phyloP scores from a whole-genome alignment of 306 rosid species.

The Ochetophila trinervis region DNA sequence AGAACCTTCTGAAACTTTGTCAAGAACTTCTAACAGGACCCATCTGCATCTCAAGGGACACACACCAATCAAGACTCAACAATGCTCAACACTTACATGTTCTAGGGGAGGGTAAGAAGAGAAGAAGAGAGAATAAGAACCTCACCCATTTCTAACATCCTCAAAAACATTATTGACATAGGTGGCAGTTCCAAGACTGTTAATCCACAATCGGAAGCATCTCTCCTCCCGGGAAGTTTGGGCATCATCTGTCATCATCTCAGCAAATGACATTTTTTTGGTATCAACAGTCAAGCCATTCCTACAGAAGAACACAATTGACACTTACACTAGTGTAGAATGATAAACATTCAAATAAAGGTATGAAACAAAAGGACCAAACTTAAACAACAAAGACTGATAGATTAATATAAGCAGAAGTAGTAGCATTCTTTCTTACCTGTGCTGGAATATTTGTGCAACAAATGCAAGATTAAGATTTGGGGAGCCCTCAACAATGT shows the following conservation, averaged over 20 bases:
- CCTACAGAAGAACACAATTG: conserved; percentile 42
- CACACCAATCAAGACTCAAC: conserved; percentile 27
- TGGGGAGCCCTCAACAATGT: conserved; percentile 93
- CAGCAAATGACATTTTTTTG: conserved; percentile 74
- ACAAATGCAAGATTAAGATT: conserved; percentile 99
- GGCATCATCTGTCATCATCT: conserved; percentile 97
- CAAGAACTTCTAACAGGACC: conserved; percentile 98
- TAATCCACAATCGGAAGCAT: conserved; percentile 96
- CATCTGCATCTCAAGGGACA: conserved; percentile 51
- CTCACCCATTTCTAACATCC: conserved; percentile 93
- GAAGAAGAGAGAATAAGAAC: conserved; percentile 16
- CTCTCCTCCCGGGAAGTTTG: conserved; percentile 97
- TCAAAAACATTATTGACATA: conserved; percentile 90
- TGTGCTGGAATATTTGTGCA: conserved; percentile 95
- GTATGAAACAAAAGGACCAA: not conserved
- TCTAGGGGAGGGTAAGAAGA: not conserved
- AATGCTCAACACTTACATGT: not conserved
- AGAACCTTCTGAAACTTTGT: conserved; percentile 77
- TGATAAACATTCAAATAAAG: not conserved
- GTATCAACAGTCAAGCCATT: conserved; percentile 86
- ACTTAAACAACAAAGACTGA: conserved; percentile 5
- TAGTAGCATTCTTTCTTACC: conserved; percentile 45
- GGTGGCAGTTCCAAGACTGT: conserved; percentile 87
- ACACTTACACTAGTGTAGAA: conserved; percentile 1
- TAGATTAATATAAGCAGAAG: conserved; percentile 19